phyloP scores from a whole-genome alignment of 129 eudicot species.

The Apium graveolens region DNA sequence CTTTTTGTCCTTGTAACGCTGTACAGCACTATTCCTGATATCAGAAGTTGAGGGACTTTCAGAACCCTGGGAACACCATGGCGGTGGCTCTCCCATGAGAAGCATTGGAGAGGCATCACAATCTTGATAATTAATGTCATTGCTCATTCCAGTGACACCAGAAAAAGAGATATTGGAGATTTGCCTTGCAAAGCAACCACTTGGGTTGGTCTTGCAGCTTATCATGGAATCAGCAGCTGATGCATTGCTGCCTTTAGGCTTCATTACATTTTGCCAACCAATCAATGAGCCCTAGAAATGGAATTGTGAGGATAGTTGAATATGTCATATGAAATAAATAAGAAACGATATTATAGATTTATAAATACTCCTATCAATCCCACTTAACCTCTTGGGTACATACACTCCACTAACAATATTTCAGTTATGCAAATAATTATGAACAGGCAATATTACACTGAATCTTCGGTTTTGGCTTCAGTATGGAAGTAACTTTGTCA shows the following conservation, averaged over 20 bases:
- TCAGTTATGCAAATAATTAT: neutral
- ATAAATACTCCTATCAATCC: too few species aligned
- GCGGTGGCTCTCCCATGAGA: constrained; percentile 58
- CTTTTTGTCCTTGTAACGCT: constrained; percentile 85
- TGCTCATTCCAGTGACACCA: constrained; percentile 60
- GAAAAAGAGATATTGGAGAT: constrained; percentile 68
- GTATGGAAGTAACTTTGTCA: neutral
- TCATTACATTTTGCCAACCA: constrained; percentile 32
- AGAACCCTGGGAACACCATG: constrained; percentile 58
- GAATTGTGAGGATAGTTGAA: neutral
- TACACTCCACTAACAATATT: neutral
- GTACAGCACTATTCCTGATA: constrained; percentile 67
- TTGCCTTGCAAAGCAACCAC: constrained; percentile 38
- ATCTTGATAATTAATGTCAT: constrained; percentile 72
- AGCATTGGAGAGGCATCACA: constrained; percentile 75
- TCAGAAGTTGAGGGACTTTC: constrained; percentile 52
- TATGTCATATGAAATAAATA: neutral
- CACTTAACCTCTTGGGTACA: neutral
- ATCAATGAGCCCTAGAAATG: constrained; percentile 46
- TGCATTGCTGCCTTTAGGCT: constrained; percentile 62
- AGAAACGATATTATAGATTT: neutral
- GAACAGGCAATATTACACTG: neutral
- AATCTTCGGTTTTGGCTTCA: neutral
- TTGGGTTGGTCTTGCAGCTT: constrained; percentile 75
- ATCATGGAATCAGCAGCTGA: constrained; percentile 64